Base-by-base conservation (phyloP, 768 basidiomycete genomes). In the Phylloporus sp. region DNA sequence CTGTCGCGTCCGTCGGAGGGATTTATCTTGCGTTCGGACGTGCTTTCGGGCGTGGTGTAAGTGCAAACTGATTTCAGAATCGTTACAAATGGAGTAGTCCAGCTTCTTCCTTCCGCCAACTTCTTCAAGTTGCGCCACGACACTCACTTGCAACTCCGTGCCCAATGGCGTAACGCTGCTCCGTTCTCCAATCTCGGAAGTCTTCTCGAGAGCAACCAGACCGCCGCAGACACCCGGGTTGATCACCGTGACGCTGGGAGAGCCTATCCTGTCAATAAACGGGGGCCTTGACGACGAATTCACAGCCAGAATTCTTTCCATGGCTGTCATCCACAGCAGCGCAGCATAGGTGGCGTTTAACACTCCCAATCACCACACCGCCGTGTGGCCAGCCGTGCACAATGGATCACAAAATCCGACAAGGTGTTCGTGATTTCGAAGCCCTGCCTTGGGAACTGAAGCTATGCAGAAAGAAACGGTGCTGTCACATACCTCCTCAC, bases 1-100 rank as follows among this genome's bases (percentile, higher is more conserved):
- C 21, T 26, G 22, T 55, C 46, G 41, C 26, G n/a, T 23, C 51
- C 36, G 35, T 57, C 42, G 41, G 56, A 42, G 24, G 38, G 29
- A 4, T 27, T 20, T n/a, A 15, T 14, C 44, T 38, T 22, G 31
- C 24, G 37, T 56, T 59, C 54, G 23, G 6, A 5, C 28, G 36
- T 49, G 33, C 14, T 45, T 60, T 49, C 38, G 11, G 43, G 44
- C 35, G 38, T 47, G 38, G 44, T 40, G 23, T 23, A 20, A 23
- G 33, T 18, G 45, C 21, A 15, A 27, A 20, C 42, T 26, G 33
- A 33, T 50, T 42, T n/a, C 42, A 50, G 52, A 58, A 46, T 36
- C n/a, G 3, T 23, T 10, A 33, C 29, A 18, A 33, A 27, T 3
- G 21, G 18, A 20, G 39, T 6, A 40, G 17, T 29, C 9, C 21